Conservation (phyloP, 495 filamentous ascomycete genomes). For the Penicillium malachiteum region DNA sequence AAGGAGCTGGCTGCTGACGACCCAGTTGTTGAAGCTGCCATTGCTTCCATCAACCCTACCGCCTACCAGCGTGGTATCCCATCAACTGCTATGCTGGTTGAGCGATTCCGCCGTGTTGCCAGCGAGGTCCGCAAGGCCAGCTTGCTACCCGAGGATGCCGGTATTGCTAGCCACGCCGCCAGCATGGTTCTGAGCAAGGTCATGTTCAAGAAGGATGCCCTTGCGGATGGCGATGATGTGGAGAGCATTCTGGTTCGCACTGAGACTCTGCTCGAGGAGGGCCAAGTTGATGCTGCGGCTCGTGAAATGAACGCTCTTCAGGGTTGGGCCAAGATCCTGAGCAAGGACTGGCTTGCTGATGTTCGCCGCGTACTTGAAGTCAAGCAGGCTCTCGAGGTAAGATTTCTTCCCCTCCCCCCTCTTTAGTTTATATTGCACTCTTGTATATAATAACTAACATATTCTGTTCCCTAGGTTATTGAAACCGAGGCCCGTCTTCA, state of each 20-base stretch:
- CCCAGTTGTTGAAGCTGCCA: constrained; percentile 82
- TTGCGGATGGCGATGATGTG: constrained; percentile 85
- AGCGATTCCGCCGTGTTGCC: constrained; percentile 94
- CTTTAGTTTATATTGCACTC: neutral
- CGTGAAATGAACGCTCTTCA: constrained; percentile 89
- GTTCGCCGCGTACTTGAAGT: constrained; percentile 88
- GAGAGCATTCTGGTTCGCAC: constrained; percentile 89
- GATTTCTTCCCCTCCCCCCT: constrained; percentile 26
- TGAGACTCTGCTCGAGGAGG: constrained; percentile 86
- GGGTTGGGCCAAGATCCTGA: constrained; percentile 93
- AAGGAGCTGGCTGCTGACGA: constrained; percentile 87
- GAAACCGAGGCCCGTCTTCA: constrained; percentile 52
- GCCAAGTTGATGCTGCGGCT: constrained; percentile 84
- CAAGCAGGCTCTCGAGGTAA: constrained; percentile 90
- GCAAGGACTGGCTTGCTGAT: constrained; percentile 89
- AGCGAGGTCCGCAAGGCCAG: constrained; percentile 90
- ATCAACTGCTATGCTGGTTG: constrained; percentile 78
- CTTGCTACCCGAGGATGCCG: constrained; percentile 86
- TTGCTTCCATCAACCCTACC: constrained; percentile 87
- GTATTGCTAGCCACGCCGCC: constrained; percentile 88
- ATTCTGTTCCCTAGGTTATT: constrained; percentile 36
- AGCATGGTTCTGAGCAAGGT: constrained; percentile 86
- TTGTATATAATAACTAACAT: neutral
- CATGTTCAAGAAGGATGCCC: constrained; percentile 89
- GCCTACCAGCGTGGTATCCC: constrained; percentile 93